These are phyloP conservation scores for Rhizopus stolonifer DNA, from an alignment of 371 early-diverging fungal species.

Conservation along the genomic window DNA sequence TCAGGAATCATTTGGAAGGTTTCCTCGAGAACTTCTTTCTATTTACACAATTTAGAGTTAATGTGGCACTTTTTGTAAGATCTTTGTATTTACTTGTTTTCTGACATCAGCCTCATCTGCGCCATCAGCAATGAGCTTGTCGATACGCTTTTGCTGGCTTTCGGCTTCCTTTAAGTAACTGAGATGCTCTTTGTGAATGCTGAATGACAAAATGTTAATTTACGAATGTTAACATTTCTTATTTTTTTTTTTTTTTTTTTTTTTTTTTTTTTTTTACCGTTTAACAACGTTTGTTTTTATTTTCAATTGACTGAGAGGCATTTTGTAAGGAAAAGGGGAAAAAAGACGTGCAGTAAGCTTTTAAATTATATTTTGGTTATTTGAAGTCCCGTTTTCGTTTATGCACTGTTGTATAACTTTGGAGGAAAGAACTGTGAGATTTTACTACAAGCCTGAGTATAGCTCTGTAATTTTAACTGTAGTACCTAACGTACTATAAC, in stretches of 20 bases:
- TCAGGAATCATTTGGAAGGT: conserved; percentile 78
- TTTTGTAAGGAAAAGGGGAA: conserved; percentile 7
- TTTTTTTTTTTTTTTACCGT: conserved; percentile 39
- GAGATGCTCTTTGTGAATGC: conserved; percentile 61
- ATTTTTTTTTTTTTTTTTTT: not conserved
- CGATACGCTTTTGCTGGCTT: conserved; percentile 66
- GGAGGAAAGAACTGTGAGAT: no score
- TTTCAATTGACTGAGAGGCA: conserved; percentile 61
- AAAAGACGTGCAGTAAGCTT: not conserved
- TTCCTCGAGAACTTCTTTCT: conserved; percentile 79
- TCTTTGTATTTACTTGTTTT: conserved; percentile 59
- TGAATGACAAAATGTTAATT: conserved; percentile 24
- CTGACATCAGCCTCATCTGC: conserved; percentile 68
- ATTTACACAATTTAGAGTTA: not conserved
- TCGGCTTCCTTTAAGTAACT: conserved; percentile 65
- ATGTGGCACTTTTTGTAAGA: not conserved
- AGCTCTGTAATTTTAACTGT: no score
- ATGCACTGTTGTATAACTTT: no score
- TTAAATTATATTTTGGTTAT: not conserved
- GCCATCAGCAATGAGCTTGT: conserved; percentile 54
- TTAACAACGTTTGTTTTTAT: conserved; percentile 73
- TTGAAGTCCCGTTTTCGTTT: not conserved
- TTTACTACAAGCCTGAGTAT: no score
- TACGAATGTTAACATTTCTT: no score
- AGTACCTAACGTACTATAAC: no score